Conservation (phyloP, 2,329 filamentous ascomycete species). For the Drechslerella dactyloides region DNA sequence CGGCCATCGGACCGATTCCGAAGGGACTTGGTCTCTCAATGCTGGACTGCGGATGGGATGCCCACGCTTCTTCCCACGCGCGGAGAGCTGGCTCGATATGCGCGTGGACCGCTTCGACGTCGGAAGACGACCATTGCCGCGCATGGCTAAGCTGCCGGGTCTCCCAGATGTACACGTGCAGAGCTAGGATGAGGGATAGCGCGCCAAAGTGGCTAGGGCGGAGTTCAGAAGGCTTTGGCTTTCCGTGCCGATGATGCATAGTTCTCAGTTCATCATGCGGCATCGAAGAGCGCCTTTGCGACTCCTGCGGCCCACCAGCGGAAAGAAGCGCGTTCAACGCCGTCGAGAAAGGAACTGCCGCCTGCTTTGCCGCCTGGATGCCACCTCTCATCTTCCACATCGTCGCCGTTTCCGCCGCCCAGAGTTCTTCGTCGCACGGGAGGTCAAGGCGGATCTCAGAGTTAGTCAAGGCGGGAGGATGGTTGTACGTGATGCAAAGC, state of each 20-base stretch:
- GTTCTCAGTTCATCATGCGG: conserved; percentile 62
- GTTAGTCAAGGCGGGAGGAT: conserved; percentile 87
- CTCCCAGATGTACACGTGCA: conserved; percentile 99
- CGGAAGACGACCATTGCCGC: conserved; percentile 85
- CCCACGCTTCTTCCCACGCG: conserved; percentile 94
- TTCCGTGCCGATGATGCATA: conserved; percentile 64
- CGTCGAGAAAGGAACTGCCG: conserved; percentile 77
- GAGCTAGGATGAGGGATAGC: conserved; percentile 85
- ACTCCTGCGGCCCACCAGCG: conserved; percentile 63
- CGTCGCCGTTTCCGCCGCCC: conserved; percentile 80
- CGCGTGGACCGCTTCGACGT: conserved; percentile 93
- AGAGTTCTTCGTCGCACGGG: conserved; percentile 91
- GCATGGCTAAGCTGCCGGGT: conserved; percentile 83
- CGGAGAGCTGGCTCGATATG: conserved; percentile 92
- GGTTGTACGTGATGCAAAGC: conserved; percentile 89
- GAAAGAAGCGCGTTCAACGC: conserved; percentile 81
- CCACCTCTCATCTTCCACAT: conserved; percentile 81
- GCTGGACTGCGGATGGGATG: conserved; percentile 81
- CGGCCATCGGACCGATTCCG: conserved; percentile 79
- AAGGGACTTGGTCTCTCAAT: conserved; percentile 84
- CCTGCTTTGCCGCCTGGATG: conserved; percentile 70
- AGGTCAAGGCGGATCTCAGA: conserved; percentile 89
- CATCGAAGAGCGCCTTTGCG: conserved; percentile 55
- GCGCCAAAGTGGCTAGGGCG: conserved; percentile 87
- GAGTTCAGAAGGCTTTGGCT: conserved; percentile 36